These are phyloP conservation scores for Solanum chaucha DNA, from an alignment of 257 asterid species.

Conservation along the genomic window DNA sequence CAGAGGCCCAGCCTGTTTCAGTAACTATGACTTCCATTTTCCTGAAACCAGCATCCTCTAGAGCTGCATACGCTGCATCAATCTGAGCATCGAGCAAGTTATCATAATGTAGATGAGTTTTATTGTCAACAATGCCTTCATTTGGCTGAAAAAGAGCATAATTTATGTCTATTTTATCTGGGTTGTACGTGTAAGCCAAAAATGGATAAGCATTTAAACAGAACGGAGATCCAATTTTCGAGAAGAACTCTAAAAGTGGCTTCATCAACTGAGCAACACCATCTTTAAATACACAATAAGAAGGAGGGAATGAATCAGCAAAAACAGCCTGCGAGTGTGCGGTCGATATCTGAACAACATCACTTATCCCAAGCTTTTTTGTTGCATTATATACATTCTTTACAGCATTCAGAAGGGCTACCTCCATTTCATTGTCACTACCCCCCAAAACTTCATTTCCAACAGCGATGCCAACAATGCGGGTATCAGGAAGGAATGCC, in stretches of 20 bases:
- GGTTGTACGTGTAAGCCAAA: constrained; percentile 62
- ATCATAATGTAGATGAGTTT: constrained; percentile 64
- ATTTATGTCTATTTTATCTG: constrained; percentile 63
- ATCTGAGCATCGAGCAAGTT: constrained; percentile 96
- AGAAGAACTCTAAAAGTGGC: constrained; percentile 78
- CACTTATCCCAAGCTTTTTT: constrained; percentile 39
- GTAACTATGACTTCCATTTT: constrained; percentile 88
- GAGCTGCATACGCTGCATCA: constrained; percentile 89
- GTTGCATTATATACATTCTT: constrained; percentile 77
- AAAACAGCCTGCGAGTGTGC: constrained; percentile 81
- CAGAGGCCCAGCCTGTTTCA: constrained; percentile 99
- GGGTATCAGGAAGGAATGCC: constrained; percentile 78
- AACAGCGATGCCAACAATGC: constrained; percentile 73
- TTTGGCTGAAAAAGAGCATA: constrained; percentile 79
- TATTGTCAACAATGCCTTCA: constrained; percentile 53
- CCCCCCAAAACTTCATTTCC: constrained; percentile 80
- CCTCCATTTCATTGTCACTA: constrained; percentile 36
- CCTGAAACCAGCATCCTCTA: constrained; percentile 61
- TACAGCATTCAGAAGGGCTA: constrained; percentile 56
- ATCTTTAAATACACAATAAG: constrained; percentile 67
- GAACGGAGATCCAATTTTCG: constrained; percentile 72
- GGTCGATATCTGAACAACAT: constrained; percentile 59
- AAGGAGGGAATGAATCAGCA: constrained; percentile 75
- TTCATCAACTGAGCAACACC: constrained; percentile 61
- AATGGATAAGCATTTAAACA: constrained; percentile 92